These are phyloP conservation scores for Rhizopus delemar DNA, from an alignment of 371 early-diverging fungal genomes.

Conservation along the genomic window DNA sequence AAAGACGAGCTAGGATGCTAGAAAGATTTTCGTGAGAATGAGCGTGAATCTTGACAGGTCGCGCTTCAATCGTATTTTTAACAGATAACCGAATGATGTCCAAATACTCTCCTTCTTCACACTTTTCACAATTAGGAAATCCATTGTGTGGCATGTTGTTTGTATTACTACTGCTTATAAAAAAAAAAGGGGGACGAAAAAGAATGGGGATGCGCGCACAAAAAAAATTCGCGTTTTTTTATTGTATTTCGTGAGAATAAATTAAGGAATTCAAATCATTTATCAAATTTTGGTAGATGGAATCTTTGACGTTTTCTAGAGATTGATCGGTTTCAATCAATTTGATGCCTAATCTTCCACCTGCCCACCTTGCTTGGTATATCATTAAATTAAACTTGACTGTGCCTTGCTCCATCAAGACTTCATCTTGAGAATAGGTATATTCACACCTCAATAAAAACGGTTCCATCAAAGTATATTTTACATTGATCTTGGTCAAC, in stretches of 20 bases:
- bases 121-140: constrained; percentile 10
- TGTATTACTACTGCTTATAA: background rate
- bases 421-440: constrained; percentile 4
- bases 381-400: constrained; percentile 21
- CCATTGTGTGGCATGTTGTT: background rate
- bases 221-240: background rate
- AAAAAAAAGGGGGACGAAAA: background rate
- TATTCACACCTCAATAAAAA: constrained; percentile 35
- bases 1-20: constrained; percentile 26
- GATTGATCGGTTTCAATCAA: constrained; percentile 14
- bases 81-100: constrained; percentile 17
- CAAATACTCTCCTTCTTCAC: constrained; percentile 9
- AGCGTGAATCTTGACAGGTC: constrained; percentile 25
- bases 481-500: constrained; percentile 28
- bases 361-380: constrained; percentile 37
- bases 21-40: constrained; percentile 31
- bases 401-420: background rate
- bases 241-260: background rate
- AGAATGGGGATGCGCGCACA: background rate
- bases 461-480: constrained; percentile 17
- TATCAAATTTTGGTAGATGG: constrained; percentile 25
- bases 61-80: constrained; percentile 6
- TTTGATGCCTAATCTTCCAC: constrained; percentile 29
- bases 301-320: constrained; percentile 12
- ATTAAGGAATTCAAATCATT: constrained; percentile 7